Evolutionary conservation across 768 basidiomycete species (phyloP), one percentile per base, ranked within the genome.

Genomic region (Russula earlei): DNA sequence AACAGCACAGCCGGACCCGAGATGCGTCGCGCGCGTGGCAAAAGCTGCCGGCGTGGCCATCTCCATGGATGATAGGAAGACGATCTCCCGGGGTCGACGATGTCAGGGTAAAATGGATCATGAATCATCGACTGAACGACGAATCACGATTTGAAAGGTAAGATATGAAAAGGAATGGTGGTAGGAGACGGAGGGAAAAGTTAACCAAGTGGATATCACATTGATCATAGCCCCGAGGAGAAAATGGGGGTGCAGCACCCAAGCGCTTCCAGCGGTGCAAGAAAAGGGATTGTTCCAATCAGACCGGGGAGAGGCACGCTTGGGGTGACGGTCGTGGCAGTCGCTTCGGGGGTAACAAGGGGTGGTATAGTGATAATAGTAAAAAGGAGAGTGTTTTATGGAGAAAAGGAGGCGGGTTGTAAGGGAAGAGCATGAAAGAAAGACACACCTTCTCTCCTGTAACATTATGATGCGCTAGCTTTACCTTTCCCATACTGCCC

Each of bases 401-500:
- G 34, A 48, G 15, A 40, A 41, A 22, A 52, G 27, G 6, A 46
- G 5, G 55, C 2, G 43, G 5, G 40, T 22, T n/a, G 24, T 87
- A 25, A 93, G 93, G 58, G 93, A 84, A 91, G 94, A 60, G 11
- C 2, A 41, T 15, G 14, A 19, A n/a, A 0, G 31, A 25, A 20
- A 19, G 20, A 22, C 82, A 62, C 64, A 94, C 95, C 83, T 94
- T 95, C 72, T 97, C 94, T 25, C 87, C 89, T 1, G 91, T 88
- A 61, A 83, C 66, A 58, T 86, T 87, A 70, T 94, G 91, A 19
- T 85, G 85, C 3, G 91, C 95, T 11, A 98, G 81, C 75, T 97
- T 99, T 66, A 99, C 95, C 70, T 97, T 97, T 62, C 95, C 95
- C 95, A 99, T 99, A 68, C 89, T 92, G 36, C 95, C 95, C 20